Evolutionary conservation across 225 moss, liverwort and hornwort species (phyloP).

Genomic region (Polytrichum commune): DNA sequence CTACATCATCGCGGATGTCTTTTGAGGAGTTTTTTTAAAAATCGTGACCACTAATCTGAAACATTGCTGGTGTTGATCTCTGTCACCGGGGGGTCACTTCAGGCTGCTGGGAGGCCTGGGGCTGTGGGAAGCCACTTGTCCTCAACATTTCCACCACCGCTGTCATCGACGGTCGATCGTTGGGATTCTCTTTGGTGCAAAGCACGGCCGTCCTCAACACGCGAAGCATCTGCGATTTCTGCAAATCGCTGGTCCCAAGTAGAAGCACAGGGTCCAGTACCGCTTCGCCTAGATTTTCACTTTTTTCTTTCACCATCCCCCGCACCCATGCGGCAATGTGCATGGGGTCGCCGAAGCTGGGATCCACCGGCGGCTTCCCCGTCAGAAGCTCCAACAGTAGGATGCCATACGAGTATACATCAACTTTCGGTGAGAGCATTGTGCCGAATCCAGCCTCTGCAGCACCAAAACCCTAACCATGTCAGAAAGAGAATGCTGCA

Average conservation of each 20-base stretch:
- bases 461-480: not conserved
- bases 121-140: not conserved
- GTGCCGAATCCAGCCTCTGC: slow-evolving; percentile 8
- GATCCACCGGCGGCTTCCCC: slow-evolving; percentile 26
- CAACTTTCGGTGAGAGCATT: slow-evolving; percentile 27
- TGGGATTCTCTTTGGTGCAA: slow-evolving; percentile 20
- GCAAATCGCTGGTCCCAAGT: slow-evolving; percentile 11
- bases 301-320: slow-evolving; percentile 1
- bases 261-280: slow-evolving; percentile 19
- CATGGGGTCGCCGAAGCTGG: slow-evolving; percentile 8
- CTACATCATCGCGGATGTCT: too few relatives aligned
- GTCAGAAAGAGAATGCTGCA: too few relatives aligned
- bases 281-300: not conserved
- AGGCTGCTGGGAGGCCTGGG: too few relatives aligned
- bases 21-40: too few relatives aligned
- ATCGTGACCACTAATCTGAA: too few relatives aligned
- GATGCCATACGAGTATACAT: slow-evolving; percentile 54
- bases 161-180: slow-evolving; percentile 18
- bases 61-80: too few relatives aligned
- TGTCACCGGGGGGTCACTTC: too few relatives aligned
- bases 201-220: slow-evolving; percentile 16
- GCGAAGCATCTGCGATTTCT: slow-evolving; percentile 17
- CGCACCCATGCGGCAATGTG: slow-evolving; percentile 24
- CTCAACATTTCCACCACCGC: slow-evolving; percentile 23
- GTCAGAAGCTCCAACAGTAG: slow-evolving; percentile 48